Evolutionary conservation across 257 asterid species (phyloP).

Genomic region (Salvia rosmarinus): DNA sequence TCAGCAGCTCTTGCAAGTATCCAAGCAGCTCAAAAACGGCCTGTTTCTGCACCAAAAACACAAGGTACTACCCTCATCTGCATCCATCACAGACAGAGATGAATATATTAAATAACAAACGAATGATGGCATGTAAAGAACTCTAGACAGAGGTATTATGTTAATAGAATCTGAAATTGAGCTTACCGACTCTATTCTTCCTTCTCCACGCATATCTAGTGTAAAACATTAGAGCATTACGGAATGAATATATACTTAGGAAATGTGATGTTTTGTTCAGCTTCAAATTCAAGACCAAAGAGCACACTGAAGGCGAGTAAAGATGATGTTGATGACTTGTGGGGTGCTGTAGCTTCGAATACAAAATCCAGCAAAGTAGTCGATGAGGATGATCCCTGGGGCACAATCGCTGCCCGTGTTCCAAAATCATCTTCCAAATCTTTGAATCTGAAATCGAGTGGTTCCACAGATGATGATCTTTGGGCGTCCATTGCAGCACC

Average conservation of each 20-base stretch:
- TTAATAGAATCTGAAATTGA: neutral
- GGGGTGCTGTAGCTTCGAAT: slow-evolving; percentile 59
- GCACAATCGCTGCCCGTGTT: slow-evolving; percentile 63
- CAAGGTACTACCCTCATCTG: slow-evolving; percentile 53
- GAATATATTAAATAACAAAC: neutral
- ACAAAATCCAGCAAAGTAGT: slow-evolving; percentile 46
- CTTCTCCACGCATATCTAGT: neutral
- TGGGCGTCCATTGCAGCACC: slow-evolving; percentile 95
- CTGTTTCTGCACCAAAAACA: slow-evolving; percentile 67
- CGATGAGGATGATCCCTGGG: slow-evolving; percentile 75
- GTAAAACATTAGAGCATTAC: neutral
- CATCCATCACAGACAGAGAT: neutral
- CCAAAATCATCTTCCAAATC: slow-evolving; percentile 60
- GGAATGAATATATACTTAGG: slow-evolving; percentile 17
- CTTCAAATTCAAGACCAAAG: slow-evolving; percentile 57
- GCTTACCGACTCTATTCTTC: neutral
- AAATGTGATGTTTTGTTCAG: slow-evolving; percentile 49
- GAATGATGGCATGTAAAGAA: slow-evolving; percentile 2
- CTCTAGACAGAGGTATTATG: slow-evolving; percentile 17
- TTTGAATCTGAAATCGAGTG: slow-evolving; percentile 48
- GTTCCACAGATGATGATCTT: slow-evolving; percentile 64
- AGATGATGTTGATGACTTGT: slow-evolving; percentile 63
- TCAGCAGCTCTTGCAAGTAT: slow-evolving; percentile 82
- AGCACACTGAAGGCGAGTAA: slow-evolving; percentile 48
- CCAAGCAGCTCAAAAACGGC: slow-evolving; percentile 91